Percentiles rank a stretch among this genome's conserved stretches.
Evolutionary conservation across 192 early-diverging fungal genomes (phyloP).

Genomic region (Linnemannia hyalina): DNA sequence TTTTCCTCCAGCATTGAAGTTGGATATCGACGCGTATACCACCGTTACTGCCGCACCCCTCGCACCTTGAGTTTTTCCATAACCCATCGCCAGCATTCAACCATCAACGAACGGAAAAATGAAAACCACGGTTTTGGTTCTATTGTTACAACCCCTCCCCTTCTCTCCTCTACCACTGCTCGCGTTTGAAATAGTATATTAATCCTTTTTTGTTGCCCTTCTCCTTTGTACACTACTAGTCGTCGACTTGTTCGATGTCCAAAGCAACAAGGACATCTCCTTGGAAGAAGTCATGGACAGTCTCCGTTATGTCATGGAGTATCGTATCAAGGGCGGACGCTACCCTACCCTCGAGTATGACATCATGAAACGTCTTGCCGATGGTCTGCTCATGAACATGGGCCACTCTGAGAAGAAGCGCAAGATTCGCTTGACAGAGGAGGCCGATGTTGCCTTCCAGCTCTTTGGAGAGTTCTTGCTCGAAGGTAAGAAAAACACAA

Average conservation of each 20-base stretch:
- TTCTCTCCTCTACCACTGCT: not conserved
- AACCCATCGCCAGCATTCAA: too few species aligned
- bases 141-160: not conserved
- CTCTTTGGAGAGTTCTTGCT: slow-evolving; percentile 96
- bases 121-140: not conserved
- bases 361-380: slow-evolving; percentile 91
- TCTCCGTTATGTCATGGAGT: slow-evolving; percentile 95
- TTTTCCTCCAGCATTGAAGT: too few species aligned
- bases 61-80: too few species aligned
- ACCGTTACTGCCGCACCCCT: not conserved
- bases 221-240: slow-evolving; percentile 57
- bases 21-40: not conserved
- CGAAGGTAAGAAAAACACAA: slow-evolving; percentile 66
- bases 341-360: slow-evolving; percentile 82
- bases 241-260: slow-evolving; percentile 85
- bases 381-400: slow-evolving; percentile 89
- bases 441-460: slow-evolving; percentile 88
- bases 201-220: not conserved
- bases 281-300: slow-evolving; percentile 87
- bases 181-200: not conserved
- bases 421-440: slow-evolving; percentile 72
- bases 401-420: slow-evolving; percentile 69
- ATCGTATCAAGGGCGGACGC: slow-evolving; percentile 88
- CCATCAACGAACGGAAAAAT: too few species aligned
- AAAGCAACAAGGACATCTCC: slow-evolving; percentile 75